Conservation (phyloP, 2,329 filamentous ascomycete species). For the Neocatenulostroma microsporum region DNA sequence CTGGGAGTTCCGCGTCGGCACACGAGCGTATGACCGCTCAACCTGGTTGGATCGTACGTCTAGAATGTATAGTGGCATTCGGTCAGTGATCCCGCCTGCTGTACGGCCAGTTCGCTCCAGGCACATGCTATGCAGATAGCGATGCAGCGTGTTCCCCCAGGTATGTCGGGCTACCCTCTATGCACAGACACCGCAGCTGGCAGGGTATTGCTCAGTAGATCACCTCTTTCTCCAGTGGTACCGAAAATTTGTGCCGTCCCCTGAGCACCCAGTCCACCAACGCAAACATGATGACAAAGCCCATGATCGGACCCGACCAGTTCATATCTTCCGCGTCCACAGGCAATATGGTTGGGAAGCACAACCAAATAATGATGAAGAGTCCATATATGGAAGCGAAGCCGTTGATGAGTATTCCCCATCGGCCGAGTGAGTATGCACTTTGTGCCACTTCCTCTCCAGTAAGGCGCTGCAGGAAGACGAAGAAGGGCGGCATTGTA, state of each 20-base stretch:
- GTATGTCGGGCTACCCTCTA: too few relatives aligned
- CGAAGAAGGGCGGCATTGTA: not conserved
- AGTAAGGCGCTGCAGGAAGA: conserved; percentile 1
- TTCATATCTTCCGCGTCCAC: not conserved
- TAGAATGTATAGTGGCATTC: too few relatives aligned
- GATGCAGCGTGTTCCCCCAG: too few relatives aligned
- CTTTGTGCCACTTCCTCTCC: not conserved
- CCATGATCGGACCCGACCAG: not conserved
- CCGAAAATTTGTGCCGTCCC: conserved; percentile 1
- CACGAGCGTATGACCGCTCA: too few relatives aligned
- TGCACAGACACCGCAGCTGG: too few relatives aligned
- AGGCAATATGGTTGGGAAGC: not conserved
- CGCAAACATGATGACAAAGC: conserved; percentile 1
- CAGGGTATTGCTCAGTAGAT: conserved; percentile 1
- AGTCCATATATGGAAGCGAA: not conserved
- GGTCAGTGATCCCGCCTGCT: too few relatives aligned
- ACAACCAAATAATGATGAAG: conserved; percentile 1
- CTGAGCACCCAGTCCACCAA: conserved; percentile 1
- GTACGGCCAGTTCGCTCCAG: too few relatives aligned
- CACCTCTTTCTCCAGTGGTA: not conserved
- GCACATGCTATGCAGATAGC: too few relatives aligned
- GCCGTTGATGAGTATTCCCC: not conserved
- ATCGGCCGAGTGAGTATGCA: not conserved
- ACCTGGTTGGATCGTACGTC: too few relatives aligned
- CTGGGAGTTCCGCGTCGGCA: too few relatives aligned